Percentiles rank a stretch among this genome's conserved stretches.
Evolutionary conservation across 2,329 filamentous ascomycete species (phyloP).

Genomic region (Davidsoniella virescens): DNA sequence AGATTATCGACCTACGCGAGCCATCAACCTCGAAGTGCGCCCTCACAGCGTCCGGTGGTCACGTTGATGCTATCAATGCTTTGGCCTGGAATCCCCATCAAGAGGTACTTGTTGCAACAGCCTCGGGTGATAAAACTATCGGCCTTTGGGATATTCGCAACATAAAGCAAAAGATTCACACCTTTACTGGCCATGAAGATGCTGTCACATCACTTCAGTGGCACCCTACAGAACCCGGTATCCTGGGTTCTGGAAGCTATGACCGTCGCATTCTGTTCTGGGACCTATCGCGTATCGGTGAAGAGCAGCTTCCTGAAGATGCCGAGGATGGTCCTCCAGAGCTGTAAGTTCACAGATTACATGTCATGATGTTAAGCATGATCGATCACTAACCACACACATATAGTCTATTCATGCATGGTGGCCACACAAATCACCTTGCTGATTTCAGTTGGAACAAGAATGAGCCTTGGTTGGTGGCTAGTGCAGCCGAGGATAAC

Average conservation of each 20-base stretch:
- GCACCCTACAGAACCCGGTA: slow-evolving; percentile 80
- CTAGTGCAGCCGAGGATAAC: slow-evolving; percentile 92
- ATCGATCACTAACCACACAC: slow-evolving; percentile 15
- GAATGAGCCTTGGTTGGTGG: slow-evolving; percentile 92
- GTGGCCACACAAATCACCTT: slow-evolving; percentile 90
- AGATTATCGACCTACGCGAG: slow-evolving; percentile 76
- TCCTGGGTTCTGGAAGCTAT: slow-evolving; percentile 82
- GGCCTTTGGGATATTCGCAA: slow-evolving; percentile 92
- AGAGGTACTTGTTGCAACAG: slow-evolving; percentile 83
- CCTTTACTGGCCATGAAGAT: slow-evolving; percentile 73
- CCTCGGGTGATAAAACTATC: slow-evolving; percentile 87
- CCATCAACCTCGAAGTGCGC: slow-evolving; percentile 49
- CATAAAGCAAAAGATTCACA: slow-evolving; percentile 76
- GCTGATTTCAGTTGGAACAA: slow-evolving; percentile 97
- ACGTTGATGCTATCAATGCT: slow-evolving; percentile 89
- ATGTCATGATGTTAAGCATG: not conserved
- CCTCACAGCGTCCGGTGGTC: slow-evolving; percentile 54
- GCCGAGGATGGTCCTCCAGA: slow-evolving; percentile 89
- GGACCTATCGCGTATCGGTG: slow-evolving; percentile 82
- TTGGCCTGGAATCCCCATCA: slow-evolving; percentile 83
- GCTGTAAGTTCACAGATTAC: slow-evolving; percentile 43
- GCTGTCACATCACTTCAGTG: slow-evolving; percentile 84
- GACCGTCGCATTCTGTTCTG: slow-evolving; percentile 91
- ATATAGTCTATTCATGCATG: slow-evolving; percentile 83
- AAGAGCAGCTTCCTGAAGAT: slow-evolving; percentile 90